Conservation (phyloP, 352 stramenopile species). For the Phytopythium montanum region DNA sequence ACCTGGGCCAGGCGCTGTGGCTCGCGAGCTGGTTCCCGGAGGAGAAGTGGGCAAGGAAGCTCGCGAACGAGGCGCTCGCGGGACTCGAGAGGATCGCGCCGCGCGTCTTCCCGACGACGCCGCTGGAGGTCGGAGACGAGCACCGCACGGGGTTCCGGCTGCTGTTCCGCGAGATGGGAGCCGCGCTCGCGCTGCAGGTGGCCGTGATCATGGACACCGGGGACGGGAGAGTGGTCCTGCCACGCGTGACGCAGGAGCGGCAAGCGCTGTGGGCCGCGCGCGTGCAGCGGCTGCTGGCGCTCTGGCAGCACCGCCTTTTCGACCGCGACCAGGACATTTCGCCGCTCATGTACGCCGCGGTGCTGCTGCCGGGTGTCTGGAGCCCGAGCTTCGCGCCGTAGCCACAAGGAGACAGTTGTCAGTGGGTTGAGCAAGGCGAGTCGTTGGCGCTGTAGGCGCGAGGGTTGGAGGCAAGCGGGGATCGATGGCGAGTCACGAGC, state of each 20-base stretch:
- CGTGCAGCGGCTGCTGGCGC: conserved; percentile 15
- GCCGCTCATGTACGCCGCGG: conserved; percentile 45
- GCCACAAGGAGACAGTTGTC: not conserved
- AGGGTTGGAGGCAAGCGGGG: not conserved
- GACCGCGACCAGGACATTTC: conserved; percentile 40
- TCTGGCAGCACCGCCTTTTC: conserved; percentile 23
- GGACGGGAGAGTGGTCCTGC: not conserved
- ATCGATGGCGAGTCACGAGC: not conserved
- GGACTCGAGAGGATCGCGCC: conserved; percentile 19
- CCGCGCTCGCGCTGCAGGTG: conserved; percentile 21
- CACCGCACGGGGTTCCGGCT: conserved; percentile 14
- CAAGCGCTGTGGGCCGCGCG: conserved; percentile 19
- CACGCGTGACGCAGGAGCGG: conserved; percentile 1
- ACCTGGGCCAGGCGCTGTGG: conserved; percentile 29
- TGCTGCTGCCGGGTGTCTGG: conserved; percentile 29
- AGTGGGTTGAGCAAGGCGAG: too few relatives aligned
- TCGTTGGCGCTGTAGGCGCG: too few relatives aligned
- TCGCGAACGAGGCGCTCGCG: not conserved
- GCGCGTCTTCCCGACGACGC: not conserved
- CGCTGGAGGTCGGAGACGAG: not conserved
- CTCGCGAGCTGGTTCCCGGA: conserved; percentile 22
- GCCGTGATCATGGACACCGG: conserved; percentile 1
- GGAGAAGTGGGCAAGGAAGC: conserved; percentile 11
- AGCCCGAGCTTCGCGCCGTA: conserved; percentile 1
- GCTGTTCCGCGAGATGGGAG: conserved; percentile 35